These are phyloP conservation scores for Trichoderma sp. DNA, from an alignment of 2,329 filamentous ascomycete species.

Conservation along the genomic window DNA sequence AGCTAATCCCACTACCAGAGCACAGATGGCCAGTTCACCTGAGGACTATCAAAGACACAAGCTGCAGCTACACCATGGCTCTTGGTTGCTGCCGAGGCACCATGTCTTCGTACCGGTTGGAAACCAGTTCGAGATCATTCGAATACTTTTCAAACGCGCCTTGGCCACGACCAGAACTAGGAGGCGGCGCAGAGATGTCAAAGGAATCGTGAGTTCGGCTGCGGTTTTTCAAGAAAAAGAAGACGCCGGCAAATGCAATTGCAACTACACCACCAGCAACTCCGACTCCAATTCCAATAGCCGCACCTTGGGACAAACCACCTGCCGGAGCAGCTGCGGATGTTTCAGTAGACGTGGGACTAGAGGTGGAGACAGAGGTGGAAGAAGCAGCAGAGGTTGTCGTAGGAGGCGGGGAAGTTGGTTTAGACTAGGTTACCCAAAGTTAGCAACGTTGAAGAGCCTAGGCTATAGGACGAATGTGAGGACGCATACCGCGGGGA, in stretches of 20 bases:
- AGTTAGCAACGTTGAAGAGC: not conserved
- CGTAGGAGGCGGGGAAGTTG: not conserved
- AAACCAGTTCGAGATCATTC: constrained; percentile 49
- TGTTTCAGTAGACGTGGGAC: constrained; percentile 17
- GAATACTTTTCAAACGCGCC: constrained; percentile 35
- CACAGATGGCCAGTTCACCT: constrained; percentile 10
- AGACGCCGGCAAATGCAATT: constrained; percentile 39
- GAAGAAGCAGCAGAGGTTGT: not conserved
- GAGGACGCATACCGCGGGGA: not conserved
- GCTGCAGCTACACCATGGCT: constrained; percentile 36
- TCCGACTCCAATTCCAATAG: constrained; percentile 50
- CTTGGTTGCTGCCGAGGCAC: constrained; percentile 49
- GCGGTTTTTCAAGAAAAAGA: constrained; percentile 36
- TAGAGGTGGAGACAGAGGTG: constrained; percentile 7
- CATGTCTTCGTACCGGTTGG: constrained; percentile 58
- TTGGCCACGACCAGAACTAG: constrained; percentile 38
- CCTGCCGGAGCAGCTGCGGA: constrained; percentile 8
- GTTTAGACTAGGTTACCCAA: not conserved
- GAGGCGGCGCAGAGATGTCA: constrained; percentile 52
- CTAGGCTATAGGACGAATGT: not conserved
- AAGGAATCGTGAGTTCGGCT: constrained; percentile 31
- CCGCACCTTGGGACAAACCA: constrained; percentile 41
- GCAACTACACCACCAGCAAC: constrained; percentile 42
- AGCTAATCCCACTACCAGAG: constrained; percentile 20
- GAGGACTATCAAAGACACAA: not conserved